Percentiles rank a stretch among this genome's conserved stretches.
Evolutionary conservation across 352 stramenopile species (phyloP).

Genomic region (Sclerospora graminicola): DNA sequence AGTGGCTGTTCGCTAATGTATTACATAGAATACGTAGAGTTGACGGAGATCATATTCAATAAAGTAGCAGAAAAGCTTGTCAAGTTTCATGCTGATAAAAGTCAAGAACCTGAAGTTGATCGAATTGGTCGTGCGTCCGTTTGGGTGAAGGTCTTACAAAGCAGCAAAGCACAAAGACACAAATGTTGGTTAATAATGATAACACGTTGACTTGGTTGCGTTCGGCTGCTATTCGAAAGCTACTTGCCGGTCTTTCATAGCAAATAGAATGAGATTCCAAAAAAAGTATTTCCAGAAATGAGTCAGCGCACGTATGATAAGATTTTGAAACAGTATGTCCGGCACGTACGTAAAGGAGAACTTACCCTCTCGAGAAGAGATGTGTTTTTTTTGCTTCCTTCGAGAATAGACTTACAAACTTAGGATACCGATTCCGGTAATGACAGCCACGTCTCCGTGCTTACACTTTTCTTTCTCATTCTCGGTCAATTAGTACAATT

Average conservation of each 20-base stretch:
- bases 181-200: slow-evolving; percentile 41
- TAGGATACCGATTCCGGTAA: too few species aligned
- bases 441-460: too few species aligned
- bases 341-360: slow-evolving; percentile 31
- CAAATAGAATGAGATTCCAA: slow-evolving; percentile 17
- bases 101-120: slow-evolving; percentile 43
- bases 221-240: slow-evolving; percentile 54
- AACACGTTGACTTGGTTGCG: slow-evolving; percentile 38
- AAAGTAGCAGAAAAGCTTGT: slow-evolving; percentile 39
- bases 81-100: slow-evolving; percentile 41
- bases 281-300: too few species aligned
- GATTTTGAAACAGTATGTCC: slow-evolving; percentile 29
- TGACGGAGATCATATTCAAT: slow-evolving; percentile 28
- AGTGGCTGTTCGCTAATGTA: slow-evolving; percentile 42
- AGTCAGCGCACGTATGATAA: slow-evolving; percentile 58
- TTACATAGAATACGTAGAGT: slow-evolving; percentile 17
- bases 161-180: slow-evolving; percentile 52
- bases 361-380: slow-evolving; percentile 39
- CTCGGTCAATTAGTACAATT: too few species aligned
- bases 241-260: slow-evolving; percentile 20
- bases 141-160: slow-evolving; percentile 48
- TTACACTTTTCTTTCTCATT: too few species aligned
- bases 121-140: slow-evolving; percentile 42
- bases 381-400: slow-evolving; percentile 41
- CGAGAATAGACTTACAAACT: too few species aligned